phyloP scores from a whole-genome alignment of 192 early-diverging fungal species.

The Haplosporangium gracile region DNA sequence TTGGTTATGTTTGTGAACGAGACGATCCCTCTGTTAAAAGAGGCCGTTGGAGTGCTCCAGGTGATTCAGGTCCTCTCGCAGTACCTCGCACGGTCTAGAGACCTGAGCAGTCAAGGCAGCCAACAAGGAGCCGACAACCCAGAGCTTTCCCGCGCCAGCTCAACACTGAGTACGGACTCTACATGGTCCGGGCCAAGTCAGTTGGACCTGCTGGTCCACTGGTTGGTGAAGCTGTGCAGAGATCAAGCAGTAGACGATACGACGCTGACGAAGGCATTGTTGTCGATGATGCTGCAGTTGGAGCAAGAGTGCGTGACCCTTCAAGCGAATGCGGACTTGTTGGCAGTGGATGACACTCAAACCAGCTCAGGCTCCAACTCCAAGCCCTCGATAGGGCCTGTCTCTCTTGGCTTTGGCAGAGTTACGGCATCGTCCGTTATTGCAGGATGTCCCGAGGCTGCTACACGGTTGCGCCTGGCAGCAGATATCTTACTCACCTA shows the following conservation, averaged over 20 bases:
- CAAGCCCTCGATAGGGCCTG: not conserved
- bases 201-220: slow-evolving; percentile 49
- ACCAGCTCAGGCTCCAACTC: not conserved
- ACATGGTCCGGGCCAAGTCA: not conserved
- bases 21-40: slow-evolving; percentile 57
- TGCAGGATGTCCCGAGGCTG: slow-evolving; percentile 37
- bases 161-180: slow-evolving; percentile 10
- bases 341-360: not conserved
- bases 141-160: slow-evolving; percentile 5
- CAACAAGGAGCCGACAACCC: not conserved
- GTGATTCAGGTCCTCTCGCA: slow-evolving; percentile 57
- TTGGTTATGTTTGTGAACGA: slow-evolving; percentile 55
- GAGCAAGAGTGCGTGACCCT: slow-evolving; percentile 40
- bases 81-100: slow-evolving; percentile 22
- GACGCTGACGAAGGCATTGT: slow-evolving; percentile 48
- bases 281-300: slow-evolving; percentile 57
- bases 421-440: slow-evolving; percentile 24
- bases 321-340: slow-evolving; percentile 18
- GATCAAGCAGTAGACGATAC: slow-evolving; percentile 62
- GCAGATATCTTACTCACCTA: slow-evolving; percentile 39
- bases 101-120: not conserved
- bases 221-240: slow-evolving; percentile 57
- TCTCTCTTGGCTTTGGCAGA: slow-evolving; percentile 32
- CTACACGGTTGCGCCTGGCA: slow-evolving; percentile 38
- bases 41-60: slow-evolving; percentile 57